phyloP scores from a whole-genome alignment of 2,329 filamentous ascomycete species.

The Fusarium sp. region DNA sequence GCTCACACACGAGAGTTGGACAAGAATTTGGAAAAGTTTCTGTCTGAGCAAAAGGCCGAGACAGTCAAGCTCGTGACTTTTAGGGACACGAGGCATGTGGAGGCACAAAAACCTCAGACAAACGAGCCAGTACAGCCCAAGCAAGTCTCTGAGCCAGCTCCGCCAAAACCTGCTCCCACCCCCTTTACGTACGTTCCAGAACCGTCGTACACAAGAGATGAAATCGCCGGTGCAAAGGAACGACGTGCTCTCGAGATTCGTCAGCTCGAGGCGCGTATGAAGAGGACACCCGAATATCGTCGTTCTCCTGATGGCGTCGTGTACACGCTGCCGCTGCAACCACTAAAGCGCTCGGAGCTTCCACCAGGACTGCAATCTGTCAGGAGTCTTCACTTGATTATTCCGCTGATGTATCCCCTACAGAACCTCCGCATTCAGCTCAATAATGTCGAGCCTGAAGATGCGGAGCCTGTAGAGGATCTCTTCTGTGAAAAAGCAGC shows the following conservation, averaged over 20 bases:
- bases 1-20: slow-evolving; percentile 77
- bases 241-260: slow-evolving; percentile 74
- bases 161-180: slow-evolving; percentile 30
- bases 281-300: slow-evolving; percentile 73
- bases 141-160: slow-evolving; percentile 16
- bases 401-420: slow-evolving; percentile 78
- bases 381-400: slow-evolving; percentile 73
- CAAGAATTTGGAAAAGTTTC: slow-evolving; percentile 75
- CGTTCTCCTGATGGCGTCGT: slow-evolving; percentile 76
- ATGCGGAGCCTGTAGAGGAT: slow-evolving; percentile 72
- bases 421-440: slow-evolving; percentile 74
- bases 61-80: slow-evolving; percentile 76
- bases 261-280: slow-evolving; percentile 81
- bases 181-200: slow-evolving; percentile 54
- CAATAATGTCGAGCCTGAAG: slow-evolving; percentile 69
- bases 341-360: slow-evolving; percentile 69
- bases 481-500: slow-evolving; percentile 71
- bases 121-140: slow-evolving; percentile 11
- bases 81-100: slow-evolving; percentile 65
- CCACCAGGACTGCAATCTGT: slow-evolving; percentile 70
- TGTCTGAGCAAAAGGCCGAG: slow-evolving; percentile 77
- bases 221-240: slow-evolving; percentile 72
- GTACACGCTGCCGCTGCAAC: slow-evolving; percentile 78
- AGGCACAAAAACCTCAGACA: slow-evolving; percentile 35
- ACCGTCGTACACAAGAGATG: slow-evolving; percentile 66